Evolutionary conservation across 352 stramenopile species (phyloP), one percentile per base, ranked within the genome.

Genomic region (Pythium pectinolyticum): DNA sequence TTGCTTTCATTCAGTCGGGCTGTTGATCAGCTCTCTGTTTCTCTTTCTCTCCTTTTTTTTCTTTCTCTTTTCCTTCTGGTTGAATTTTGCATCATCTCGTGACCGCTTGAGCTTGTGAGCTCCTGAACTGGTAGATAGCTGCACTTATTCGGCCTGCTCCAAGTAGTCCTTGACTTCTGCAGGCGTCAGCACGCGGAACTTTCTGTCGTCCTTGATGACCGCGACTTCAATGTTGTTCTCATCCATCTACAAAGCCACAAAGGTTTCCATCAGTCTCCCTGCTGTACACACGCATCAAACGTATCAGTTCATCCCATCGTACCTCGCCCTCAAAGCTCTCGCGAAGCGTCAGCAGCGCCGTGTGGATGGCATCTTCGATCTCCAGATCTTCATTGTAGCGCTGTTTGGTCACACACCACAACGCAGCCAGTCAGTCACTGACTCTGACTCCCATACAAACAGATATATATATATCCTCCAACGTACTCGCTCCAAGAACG

Each of bases 91-190:
- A n/a, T n/a, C n/a, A n/a, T n/a, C n/a, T n/a, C n/a, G n/a, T n/a
- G n/a, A n/a, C n/a, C n/a, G n/a, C n/a, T n/a, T n/a, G n/a, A n/a
- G n/a, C n/a, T n/a, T n/a, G 27, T 24, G 15, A 25, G 40, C 15
- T 47, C 17, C 12, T 54, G 17, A 19, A 12, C 28, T 37, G 15
- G 12, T 32, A 27, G 15, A 10, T 32, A 27, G 14, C 25, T 53
- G 46, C 22, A n/a, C 66, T 90, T 97, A 99, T 78, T 98, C 97
- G 24, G 97, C 95, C 81, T 99, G 97, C 74, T 99, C 96, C 60
- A 99, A 81, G 89, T 99, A 99, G 84, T 99, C 98, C 77, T 98
- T 98, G 72, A 99, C 96, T 80, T 99, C 96, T 35, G 92, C 92
- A 2, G 95, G 95, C 41, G 91, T 99, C 63, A 99, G 86, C 67